Conservation (phyloP, 192 early-diverging fungal species). For the Mortierella alpina region DNA sequence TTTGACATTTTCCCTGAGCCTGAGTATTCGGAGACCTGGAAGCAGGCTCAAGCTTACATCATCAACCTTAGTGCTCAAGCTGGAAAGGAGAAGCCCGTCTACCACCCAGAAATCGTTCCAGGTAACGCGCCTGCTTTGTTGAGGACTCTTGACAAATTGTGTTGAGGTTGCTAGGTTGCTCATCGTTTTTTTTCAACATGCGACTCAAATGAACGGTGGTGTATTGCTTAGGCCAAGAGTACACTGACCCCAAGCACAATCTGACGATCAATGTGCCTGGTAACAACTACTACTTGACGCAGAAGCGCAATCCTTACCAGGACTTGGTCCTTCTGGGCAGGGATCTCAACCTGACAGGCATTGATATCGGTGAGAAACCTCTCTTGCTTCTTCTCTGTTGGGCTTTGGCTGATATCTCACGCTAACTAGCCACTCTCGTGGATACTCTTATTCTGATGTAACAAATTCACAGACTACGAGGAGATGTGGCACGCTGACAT, state of each 20-base stretch:
- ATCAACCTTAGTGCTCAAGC: constrained; percentile 6
- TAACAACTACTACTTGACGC: constrained; percentile 23
- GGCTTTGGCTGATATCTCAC: neutral
- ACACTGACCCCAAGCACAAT: constrained; percentile 36
- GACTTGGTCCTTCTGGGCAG: constrained; percentile 50
- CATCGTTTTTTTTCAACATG: neutral
- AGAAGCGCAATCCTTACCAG: constrained; percentile 51
- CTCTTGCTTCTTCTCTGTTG: neutral
- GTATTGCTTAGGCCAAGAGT: constrained; percentile 16
- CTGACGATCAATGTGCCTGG: constrained; percentile 28
- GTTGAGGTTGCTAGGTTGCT: neutral
- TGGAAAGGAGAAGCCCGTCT: constrained; percentile 32
- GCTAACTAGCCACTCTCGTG: neutral
- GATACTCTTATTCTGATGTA: neutral
- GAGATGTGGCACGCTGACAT: constrained; percentile 13
- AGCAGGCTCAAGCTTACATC: constrained; percentile 22
- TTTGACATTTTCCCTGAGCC: constrained; percentile 56
- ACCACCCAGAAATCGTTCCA: constrained; percentile 44
- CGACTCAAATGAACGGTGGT: neutral
- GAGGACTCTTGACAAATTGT: no score
- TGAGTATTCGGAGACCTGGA: constrained; percentile 30
- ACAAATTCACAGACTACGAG: neutral
- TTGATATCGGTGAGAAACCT: constrained; percentile 31
- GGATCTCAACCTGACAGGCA: constrained; percentile 42
- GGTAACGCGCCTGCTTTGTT: neutral